Base-by-base conservation (phyloP, 2,329 filamentous ascomycete species). In the Xylaria sp. region DNA sequence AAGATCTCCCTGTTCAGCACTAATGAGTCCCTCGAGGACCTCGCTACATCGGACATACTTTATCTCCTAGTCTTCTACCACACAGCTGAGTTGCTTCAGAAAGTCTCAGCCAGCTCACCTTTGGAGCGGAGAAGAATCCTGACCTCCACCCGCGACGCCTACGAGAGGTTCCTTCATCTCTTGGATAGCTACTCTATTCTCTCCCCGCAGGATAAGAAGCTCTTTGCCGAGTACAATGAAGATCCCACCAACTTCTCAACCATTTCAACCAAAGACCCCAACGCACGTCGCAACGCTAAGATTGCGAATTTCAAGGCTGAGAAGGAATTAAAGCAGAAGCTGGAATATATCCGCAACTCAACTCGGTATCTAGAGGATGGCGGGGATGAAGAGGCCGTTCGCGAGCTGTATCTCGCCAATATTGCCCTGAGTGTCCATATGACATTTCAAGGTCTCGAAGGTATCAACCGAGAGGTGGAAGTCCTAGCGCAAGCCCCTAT, bases 1-100 rank as follows among this genome's bases (percentile, higher is more conserved):
- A 86, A 89, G 68, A 85, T 96, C 31, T 91, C 92, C 0, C 85
- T 99, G 62, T 98, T 98, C 86, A 97, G 94, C 74, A 86, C 90
- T 43, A 99, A 99, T 81, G 96, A 99, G 80, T 87, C 88, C 0
- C 81, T 95, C 48, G 96, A 99, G 70, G 96, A 99, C 82, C 83
- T 98, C 39, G 85, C 92, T 15, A 97, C 95, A 1, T 86, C 87
- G n/a, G 91, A 97, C 76, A 83, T 99, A 39, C 93, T 94, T 82
- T 97, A 95, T 79, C 86, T 99, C 70, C 86, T 94, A 25, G 88
- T 94, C 70, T 87, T 92, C 80, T 94, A 91, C 80, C 88, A 91
- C 76, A 84, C 96, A 62, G 95, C 94, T 41, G 94, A 97, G 77
- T 86, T 98, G 13, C 83, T 91, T 46, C 89, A 93, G 76, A 91